These are phyloP conservation scores for Zygosaccharomyces pseudobailii DNA, from an alignment of 1,139 yeast genomes.

Conservation along the genomic window DNA sequence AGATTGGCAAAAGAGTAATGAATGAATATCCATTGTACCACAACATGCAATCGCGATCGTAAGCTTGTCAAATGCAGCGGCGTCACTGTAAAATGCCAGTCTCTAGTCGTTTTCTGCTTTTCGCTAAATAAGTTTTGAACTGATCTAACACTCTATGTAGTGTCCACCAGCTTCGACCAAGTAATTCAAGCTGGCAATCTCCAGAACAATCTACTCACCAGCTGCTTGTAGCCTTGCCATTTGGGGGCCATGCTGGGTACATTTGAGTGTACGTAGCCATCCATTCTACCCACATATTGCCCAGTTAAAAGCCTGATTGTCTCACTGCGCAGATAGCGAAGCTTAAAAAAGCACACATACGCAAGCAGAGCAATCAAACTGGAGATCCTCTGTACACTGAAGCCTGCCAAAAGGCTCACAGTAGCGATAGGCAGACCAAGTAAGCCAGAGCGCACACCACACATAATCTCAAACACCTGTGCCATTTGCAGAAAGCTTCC, in stretches of 20 bases:
- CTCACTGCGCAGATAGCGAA: constrained; percentile 25
- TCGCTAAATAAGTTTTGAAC: no score
- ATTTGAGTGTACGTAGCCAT: constrained; percentile 11
- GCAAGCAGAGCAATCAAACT: constrained; percentile 16
- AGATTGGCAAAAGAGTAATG: no score
- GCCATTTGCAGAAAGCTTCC: constrained; percentile 26
- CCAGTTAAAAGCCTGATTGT: constrained; percentile 17
- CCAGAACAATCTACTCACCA: constrained; percentile 16
- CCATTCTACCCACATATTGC: constrained; percentile 13
- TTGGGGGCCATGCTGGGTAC: constrained; percentile 12
- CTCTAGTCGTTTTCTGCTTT: no score
- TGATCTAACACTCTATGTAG: no score
- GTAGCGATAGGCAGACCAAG: constrained; percentile 20
- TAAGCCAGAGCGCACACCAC: constrained; percentile 21
- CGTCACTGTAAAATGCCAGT: no score
- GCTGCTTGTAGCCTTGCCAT: constrained; percentile 20
- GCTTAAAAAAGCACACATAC: constrained; percentile 28
- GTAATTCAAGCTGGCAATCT: constrained; percentile 10
- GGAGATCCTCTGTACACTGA: constrained; percentile 11
- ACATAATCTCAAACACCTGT: constrained; percentile 27
- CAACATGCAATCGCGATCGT: no score
- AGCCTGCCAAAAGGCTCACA: constrained; percentile 11
- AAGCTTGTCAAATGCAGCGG: no score
- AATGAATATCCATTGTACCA: no score
- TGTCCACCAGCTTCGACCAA: no score